Evolutionary conservation across 1,284 basidiomycete genomes (phyloP).

Genomic region (Moesziomyces parantarcticus): DNA sequence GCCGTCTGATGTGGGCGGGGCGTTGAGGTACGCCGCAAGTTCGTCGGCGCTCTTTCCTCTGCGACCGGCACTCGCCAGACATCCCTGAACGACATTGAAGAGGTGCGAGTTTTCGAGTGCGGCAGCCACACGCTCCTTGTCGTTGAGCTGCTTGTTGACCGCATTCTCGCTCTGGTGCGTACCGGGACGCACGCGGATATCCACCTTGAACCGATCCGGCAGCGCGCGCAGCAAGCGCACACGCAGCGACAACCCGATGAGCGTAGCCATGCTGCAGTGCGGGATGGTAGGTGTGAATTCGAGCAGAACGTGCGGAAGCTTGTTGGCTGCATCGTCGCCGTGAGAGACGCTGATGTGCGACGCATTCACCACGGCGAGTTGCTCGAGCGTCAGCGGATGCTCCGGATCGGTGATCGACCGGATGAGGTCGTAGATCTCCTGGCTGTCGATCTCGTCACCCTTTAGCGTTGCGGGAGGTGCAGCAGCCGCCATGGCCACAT

Average conservation of each 20-base stretch:
- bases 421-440: conserved; percentile 76
- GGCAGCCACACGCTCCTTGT: conserved; percentile 97
- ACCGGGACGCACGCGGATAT: conserved; percentile 90
- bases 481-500: conserved; percentile 13
- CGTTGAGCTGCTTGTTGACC: conserved; percentile 98
- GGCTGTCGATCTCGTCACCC: conserved; percentile 52
- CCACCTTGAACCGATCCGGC: conserved; percentile 91
- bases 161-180: conserved; percentile 94
- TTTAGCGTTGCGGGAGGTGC: conserved; percentile 13
- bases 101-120: conserved; percentile 92
- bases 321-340: conserved; percentile 39
- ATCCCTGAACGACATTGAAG: conserved; percentile 87
- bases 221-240: conserved; percentile 89
- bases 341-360: conserved; percentile 81
- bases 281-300: conserved; percentile 89
- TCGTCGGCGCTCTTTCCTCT: conserved; percentile 64
- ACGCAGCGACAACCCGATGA: conserved; percentile 93
- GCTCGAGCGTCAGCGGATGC: conserved; percentile 93
- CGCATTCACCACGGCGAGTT: conserved; percentile 91
- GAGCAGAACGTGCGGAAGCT: conserved; percentile 72
- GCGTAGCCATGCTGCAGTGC: conserved; percentile 96
- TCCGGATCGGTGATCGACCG: conserved; percentile 95
- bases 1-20: conserved; percentile 16
- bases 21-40: conserved; percentile 24
- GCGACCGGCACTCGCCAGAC: conserved; percentile 74